Evolutionary conservation across 495 filamentous ascomycete genomes (phyloP), one percentile per base, ranked within the genome.

Genomic region (Alectoria sarmentosa): DNA sequence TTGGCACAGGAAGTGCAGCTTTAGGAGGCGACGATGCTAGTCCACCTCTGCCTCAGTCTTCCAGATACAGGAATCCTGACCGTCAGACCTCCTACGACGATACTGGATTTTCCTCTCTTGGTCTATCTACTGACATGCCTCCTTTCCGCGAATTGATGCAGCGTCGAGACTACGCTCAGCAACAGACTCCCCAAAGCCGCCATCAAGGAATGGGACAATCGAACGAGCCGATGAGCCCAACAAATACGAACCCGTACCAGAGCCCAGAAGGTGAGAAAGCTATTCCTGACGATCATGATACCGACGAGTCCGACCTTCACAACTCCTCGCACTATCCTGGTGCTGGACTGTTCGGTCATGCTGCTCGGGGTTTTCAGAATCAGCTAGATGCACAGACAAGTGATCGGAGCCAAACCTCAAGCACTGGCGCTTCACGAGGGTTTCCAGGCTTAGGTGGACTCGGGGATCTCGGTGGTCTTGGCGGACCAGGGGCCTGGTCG

Each of bases 231-330:
- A 83, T 89, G 66, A 98, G 95, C 71, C 95, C 94, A 42, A 94
- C 93, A 0, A 91, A 96, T 66, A 98, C 94, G 1, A 98, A 98
- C 74, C 95, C 94, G n/a, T 98, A 92, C 71, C 89, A 90, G 67
- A 98, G 93, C 73, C 95, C 94, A 13, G 85, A 89, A n/a, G 88
- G 84, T n/a, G 89, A 92, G 23, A 84, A 85, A 39, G 80, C 79
- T 0, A 86, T 91, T 32, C 79, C 82, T 4, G 88, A 91, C 36
- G 88, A 92, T 65, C 74, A 77, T 49, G 85, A 86, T 49, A 77
- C 79, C 14, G 85, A 87, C 67, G 80, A 78, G 21, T 81, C 80
- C 32, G 85, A 87, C 64, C 77, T 82, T 56, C 80, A 83, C 67
- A 76, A 76, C 54, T 70, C 78, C 54, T 70, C 78, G 30, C 81